phyloP scores from a whole-genome alignment of 208 protist genomes.

The Crithidia expoeki region DNA sequence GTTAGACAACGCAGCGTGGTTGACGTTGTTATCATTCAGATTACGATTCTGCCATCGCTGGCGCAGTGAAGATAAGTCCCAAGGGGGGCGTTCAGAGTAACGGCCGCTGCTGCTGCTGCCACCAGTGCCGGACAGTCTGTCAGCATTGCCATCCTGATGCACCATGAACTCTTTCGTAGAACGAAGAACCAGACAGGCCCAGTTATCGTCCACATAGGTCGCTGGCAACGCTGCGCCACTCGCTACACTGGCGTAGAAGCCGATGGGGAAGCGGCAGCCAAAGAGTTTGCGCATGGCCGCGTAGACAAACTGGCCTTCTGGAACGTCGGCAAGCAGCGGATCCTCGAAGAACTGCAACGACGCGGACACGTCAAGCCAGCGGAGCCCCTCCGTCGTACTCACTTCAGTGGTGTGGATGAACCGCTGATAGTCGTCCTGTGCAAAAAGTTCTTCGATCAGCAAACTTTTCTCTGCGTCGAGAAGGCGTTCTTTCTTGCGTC shows the following conservation, averaged over 20 bases:
- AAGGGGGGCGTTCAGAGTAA: background rate
- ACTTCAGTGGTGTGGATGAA: slow-evolving; percentile 55
- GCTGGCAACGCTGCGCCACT: slow-evolving; percentile 41
- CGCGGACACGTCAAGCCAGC: slow-evolving; percentile 57
- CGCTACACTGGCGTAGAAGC: slow-evolving; percentile 40
- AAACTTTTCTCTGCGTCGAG: slow-evolving; percentile 29
- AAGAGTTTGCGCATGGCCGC: slow-evolving; percentile 44
- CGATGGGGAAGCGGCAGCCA: slow-evolving; percentile 29
- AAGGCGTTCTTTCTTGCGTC: slow-evolving; percentile 1
- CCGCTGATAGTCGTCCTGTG: slow-evolving; percentile 28
- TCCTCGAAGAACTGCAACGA: slow-evolving; percentile 29
- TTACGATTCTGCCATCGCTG: background rate
- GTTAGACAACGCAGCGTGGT: background rate
- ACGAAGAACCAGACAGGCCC: slow-evolving; percentile 50
- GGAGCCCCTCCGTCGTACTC: slow-evolving; percentile 37
- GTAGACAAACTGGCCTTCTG: slow-evolving; percentile 48
- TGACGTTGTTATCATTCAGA: background rate
- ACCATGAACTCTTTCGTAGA: slow-evolving; percentile 25
- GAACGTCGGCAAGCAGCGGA: slow-evolving; percentile 18
- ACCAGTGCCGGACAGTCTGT: background rate
- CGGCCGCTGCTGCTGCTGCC: background rate
- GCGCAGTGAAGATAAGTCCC: background rate
- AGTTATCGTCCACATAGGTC: slow-evolving; percentile 50
- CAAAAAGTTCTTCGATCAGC: slow-evolving; percentile 37
- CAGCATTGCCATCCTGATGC: background rate